Conservation (phyloP, 768 basidiomycete genomes). For the Brasilioporus rufonigricans region DNA sequence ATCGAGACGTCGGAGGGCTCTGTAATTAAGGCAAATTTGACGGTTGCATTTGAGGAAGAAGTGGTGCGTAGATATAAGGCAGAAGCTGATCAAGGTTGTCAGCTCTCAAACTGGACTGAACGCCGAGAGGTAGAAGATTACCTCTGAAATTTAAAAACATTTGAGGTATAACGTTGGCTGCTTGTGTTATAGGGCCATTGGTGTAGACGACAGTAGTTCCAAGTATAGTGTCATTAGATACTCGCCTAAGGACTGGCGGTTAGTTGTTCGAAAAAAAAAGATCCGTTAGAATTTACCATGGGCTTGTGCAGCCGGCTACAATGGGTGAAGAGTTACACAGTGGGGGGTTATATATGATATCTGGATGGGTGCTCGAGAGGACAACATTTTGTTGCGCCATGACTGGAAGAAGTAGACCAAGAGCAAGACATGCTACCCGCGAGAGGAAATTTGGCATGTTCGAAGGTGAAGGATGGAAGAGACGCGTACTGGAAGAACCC, state of each 20-base stretch:
- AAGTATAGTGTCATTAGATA: constrained; percentile 12
- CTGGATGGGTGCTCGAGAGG: constrained; percentile 19
- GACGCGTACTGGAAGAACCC: background rate
- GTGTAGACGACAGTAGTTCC: constrained; percentile 32
- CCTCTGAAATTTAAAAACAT: constrained; percentile 58
- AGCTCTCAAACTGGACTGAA: background rate
- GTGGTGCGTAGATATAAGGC: constrained; percentile 44
- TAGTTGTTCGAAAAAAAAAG: no score
- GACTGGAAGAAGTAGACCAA: constrained; percentile 7
- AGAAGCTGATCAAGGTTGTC: constrained; percentile 34
- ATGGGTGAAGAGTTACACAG: no score
- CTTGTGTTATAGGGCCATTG: constrained; percentile 41
- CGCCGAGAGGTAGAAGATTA: constrained; percentile 16
- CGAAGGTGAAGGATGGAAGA: background rate
- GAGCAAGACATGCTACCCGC: constrained; percentile 7
- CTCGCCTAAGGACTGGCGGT: constrained; percentile 22
- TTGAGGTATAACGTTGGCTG: constrained; percentile 49
- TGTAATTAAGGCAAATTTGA: constrained; percentile 49
- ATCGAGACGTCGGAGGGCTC: constrained; percentile 35
- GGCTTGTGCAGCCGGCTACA: no score
- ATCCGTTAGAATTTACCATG: no score
- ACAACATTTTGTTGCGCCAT: constrained; percentile 23
- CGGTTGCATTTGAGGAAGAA: constrained; percentile 45
- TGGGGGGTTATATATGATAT: constrained; percentile 30
- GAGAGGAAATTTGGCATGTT: constrained; percentile 25